Conservation (phyloP, 805 yeast genomes). For the Candida golubevii region DNA sequence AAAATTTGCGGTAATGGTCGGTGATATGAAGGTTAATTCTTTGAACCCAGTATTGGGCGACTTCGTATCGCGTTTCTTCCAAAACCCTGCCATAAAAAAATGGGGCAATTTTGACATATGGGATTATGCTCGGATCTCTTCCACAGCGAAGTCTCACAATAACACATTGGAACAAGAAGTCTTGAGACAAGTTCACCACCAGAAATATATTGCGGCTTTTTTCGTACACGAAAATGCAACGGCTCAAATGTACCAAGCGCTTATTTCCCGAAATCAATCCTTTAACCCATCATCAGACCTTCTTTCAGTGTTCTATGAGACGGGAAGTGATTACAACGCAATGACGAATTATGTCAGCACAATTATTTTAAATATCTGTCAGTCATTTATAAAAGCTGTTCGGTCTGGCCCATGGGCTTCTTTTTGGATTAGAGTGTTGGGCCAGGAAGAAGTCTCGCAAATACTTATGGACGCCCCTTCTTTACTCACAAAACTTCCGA, state of each 20-base stretch:
- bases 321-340: conserved; percentile 33
- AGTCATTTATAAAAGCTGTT: conserved; percentile 15
- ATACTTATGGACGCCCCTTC: conserved; percentile 20
- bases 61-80: conserved; percentile 19
- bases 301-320: conserved; percentile 26
- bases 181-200: conserved; percentile 27
- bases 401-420: conserved; percentile 19
- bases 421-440: conserved; percentile 14
- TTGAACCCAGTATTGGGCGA: conserved; percentile 25
- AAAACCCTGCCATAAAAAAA: conserved; percentile 17
- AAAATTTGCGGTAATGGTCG: conserved; percentile 25
- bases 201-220: conserved; percentile 28
- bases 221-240: conserved; percentile 29
- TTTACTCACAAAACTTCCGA: conserved; percentile 23
- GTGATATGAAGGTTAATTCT: conserved; percentile 20
- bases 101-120: conserved; percentile 25
- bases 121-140: conserved; percentile 15
- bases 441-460: conserved; percentile 2
- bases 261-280: conserved; percentile 11
- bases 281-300: conserved; percentile 20
- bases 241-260: conserved; percentile 19
- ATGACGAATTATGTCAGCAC: conserved; percentile 21
- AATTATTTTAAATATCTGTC: conserved; percentile 15
- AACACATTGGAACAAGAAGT: conserved; percentile 25
- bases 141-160: conserved; percentile 19